Evolutionary conservation across 768 basidiomycete genomes (phyloP), one percentile per base, ranked within the genome.

Genomic region (Rhodotorula kratochvilovae): DNA sequence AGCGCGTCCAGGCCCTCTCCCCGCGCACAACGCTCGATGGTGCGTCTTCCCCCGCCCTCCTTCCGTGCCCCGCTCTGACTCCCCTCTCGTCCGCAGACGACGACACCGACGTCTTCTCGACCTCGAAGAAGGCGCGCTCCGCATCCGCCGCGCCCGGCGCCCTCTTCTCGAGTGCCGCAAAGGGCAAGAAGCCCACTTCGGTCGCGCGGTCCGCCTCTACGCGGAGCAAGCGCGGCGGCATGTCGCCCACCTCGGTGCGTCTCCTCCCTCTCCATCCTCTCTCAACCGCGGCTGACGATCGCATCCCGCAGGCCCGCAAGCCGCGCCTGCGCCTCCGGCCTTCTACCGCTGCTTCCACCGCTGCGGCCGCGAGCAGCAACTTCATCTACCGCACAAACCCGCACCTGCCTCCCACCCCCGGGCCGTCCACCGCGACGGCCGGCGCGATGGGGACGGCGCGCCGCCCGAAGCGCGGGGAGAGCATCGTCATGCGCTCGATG

Each of bases 11-110:
- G 89, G 0, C 86, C 86, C 23, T 81, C 85, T 0, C 83, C 90
- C 46, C 81, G 88, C 13, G 82, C 84, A 11, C 77, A 84, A 0
- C 82, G 88, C 61, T 85, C 89, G 78, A 55, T 10, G 54, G 54
- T 81, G 79, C 39, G 88, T 25, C 35, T 29, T 23, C 13, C 21
- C 10, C 50, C 35, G 39, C 12, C 10, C 35, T 23, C 16, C 13
- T 29, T 17, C 45, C 4, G 7, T 45, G n/a, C 16, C 29, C 46
- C 50, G 5, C 42, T 35, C 36, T n/a, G n/a, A 29, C 6, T 33
- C 29, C 29, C 4, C n/a, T 31, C 53, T 27, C 36, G 19, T 15
- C 25, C 36, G 42, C 61, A 63, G 43, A 55, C 11, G 62, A 64
- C 39, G 66, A 72, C 51, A n/a, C 2, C 23, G 64, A 66, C 31